Evolutionary conservation across 2,329 filamentous ascomycete genomes (phyloP).

Genomic region (Calonectria pseudoreteaudii): DNA sequence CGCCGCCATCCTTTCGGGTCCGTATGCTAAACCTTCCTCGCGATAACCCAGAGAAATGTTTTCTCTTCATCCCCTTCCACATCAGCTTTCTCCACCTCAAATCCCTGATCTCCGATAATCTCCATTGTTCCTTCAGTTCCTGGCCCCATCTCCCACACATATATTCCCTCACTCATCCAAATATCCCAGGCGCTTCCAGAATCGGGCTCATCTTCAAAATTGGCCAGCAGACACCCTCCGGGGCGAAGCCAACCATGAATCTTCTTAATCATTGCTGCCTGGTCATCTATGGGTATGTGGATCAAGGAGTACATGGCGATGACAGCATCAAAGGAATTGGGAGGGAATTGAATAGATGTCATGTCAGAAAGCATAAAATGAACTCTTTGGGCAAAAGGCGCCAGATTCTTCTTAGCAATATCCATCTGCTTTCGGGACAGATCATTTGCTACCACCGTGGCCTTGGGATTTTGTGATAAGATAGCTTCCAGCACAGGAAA

Average conservation of each 20-base stretch:
- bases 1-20: not conserved
- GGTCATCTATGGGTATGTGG: slow-evolving; percentile 23
- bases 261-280: slow-evolving; percentile 11
- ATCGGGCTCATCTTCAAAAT: not conserved
- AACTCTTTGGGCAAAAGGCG: not conserved
- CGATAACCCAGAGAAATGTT: slow-evolving; percentile 4
- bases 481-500: slow-evolving; percentile 12
- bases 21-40: not conserved
- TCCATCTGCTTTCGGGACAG: slow-evolving; percentile 17
- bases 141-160: not conserved
- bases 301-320: slow-evolving; percentile 28
- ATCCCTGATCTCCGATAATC: not conserved
- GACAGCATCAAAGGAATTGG: slow-evolving; percentile 9
- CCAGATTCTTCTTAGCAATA: slow-evolving; percentile 9
- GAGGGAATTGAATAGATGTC: slow-evolving; percentile 18
- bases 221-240: slow-evolving; percentile 16
- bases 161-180: not conserved
- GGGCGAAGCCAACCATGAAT: slow-evolving; percentile 19
- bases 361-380: slow-evolving; percentile 17
- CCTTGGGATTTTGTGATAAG: not conserved
- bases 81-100: not conserved
- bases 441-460: slow-evolving; percentile 17
- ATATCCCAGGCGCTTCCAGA: not conserved
- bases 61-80: not conserved
- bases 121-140: not conserved